Base-by-base conservation (phyloP, 306 rosid genomes). In the Aeschynomene evenia region DNA sequence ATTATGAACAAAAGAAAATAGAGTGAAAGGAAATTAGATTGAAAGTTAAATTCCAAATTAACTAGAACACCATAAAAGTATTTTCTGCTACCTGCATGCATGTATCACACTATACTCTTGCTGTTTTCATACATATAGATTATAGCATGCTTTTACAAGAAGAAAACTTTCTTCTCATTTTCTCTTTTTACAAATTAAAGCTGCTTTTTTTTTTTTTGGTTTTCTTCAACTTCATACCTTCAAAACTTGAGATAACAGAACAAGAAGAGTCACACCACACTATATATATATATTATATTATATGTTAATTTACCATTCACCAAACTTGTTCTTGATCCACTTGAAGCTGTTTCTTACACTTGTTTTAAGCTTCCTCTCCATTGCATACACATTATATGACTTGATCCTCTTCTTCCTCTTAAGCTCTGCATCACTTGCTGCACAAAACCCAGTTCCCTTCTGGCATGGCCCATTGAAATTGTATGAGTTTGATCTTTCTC, bases 271-370 rank as follows among this genome's bases (percentile, higher is more conserved):
- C 18, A 0, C 31, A 16, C 24, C n/a, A n/a, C n/a, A n/a, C n/a
- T n/a, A n/a, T n/a, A n/a, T n/a, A n/a, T n/a, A n/a, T n/a, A n/a
- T n/a, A n/a, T n/a, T n/a, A n/a, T n/a, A n/a, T n/a, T n/a, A n/a
- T n/a, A n/a, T n/a, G n/a, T n/a, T n/a, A n/a, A n/a, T n/a, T 87
- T 85, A 2, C 77, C 70, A 64, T 81, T 88, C 91, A 2, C 81
- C 77, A 71, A 90, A 53, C 88, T 86, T 90, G 77, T 77, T 81
- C 83, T 90, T 87, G 89, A 90, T 87, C 96, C 96, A 90, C 77
- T 85, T 87, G 85, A 90, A 80, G 79, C 90, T 71, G 57, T 77
- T 90, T 50, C 87, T 77, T 0, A 90, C 79, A 51, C 82, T 87
- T 16, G 96, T 61, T 68, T 90, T 90, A 15, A 90, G 68, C 83